Conservation (phyloP, 1,284 basidiomycete genomes). For the Leccinum angustisporum region DNA sequence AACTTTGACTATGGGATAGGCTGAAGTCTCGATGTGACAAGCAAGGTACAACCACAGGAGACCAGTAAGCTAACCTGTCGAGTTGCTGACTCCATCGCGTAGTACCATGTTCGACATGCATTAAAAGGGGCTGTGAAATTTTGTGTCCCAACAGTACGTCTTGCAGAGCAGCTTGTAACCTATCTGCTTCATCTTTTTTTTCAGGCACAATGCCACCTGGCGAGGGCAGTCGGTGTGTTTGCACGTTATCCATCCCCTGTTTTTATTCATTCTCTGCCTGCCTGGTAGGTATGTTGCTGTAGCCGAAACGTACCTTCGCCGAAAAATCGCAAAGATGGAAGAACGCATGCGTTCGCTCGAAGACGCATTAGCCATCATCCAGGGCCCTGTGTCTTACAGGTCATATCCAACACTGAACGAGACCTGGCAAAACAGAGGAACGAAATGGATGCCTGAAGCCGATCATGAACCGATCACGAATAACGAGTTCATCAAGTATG, state of each 20-base stretch:
- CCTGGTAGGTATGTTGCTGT: constrained; percentile 45
- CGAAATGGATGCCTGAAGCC: constrained; percentile 5
- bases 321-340: constrained; percentile 44
- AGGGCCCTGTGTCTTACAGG: constrained; percentile 31
- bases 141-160: constrained; percentile 48
- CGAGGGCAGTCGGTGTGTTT: constrained; percentile 44
- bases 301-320: constrained; percentile 48
- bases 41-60: constrained; percentile 19
- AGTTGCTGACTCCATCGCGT: background rate
- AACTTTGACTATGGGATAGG: constrained; percentile 8
- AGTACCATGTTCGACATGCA: constrained; percentile 29
- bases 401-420: constrained; percentile 40
- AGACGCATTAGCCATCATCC: constrained; percentile 49
- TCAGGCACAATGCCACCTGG: constrained; percentile 51
- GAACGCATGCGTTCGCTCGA: constrained; percentile 49
- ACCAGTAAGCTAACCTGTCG: background rate
- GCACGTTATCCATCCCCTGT: background rate
- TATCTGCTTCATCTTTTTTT: background rate
- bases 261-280: background rate
- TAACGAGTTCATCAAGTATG: constrained; percentile 14
- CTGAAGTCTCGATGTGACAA: constrained; percentile 27
- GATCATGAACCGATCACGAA: background rate
- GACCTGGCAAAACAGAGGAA: constrained; percentile 16
- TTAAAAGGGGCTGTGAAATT: constrained; percentile 47
- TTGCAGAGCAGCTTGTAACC: background rate